Base-by-base conservation (phyloP, 345 rosid genomes). In the Salix brachista region DNA sequence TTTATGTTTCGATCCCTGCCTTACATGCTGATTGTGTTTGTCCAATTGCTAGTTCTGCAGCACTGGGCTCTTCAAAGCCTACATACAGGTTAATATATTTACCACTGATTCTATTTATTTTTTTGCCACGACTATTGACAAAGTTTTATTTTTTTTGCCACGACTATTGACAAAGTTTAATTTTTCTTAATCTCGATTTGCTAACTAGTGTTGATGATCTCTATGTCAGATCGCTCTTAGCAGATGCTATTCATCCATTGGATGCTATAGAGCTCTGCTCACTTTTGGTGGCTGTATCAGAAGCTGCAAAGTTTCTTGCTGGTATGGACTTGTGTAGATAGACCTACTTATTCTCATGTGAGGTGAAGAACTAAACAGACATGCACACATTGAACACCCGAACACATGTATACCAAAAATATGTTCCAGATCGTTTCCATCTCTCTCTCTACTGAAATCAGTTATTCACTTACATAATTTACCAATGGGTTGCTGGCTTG, bases 181-280 rank as follows among this genome's bases (percentile, higher is more conserved):
- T 70, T 69, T 67, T 60, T 34, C 67, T 28, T 19, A 23, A 18
- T 48, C 16, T 11, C 50, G n/a, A 41, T 41, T 42, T 21, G 30
- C 70, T 70, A 71, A 74, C 25, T 66, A 62, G 39, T 34, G 14
- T 37, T 64, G 39, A 44, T 72, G 39, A 54, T 70, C 52, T 44
- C 77, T 62, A 68, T 44, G 36, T 66, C 72, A 81, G 85, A 21
- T 77, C 77, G 6, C 34, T 69, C 72, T 68, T 74, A 65, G 80
- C 81, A 50, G 73, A 81, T 62, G 64, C 64, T 48, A 54, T 72
- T 75, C 75, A 50, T 74, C 84, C 65, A 26, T 56, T 10, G 23
- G 84, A 71, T 41, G 44, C 66, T 16, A 84, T 60, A 60, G 70
- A 81, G 68, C 70, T 83, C 58, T 77, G 82, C 77, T 77, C 84